Percentiles rank a stretch among this genome's conserved stretches.
Evolutionary conservation across 75 land plant genomes (phyloP).

Genomic region (Gnetum montanum): DNA sequence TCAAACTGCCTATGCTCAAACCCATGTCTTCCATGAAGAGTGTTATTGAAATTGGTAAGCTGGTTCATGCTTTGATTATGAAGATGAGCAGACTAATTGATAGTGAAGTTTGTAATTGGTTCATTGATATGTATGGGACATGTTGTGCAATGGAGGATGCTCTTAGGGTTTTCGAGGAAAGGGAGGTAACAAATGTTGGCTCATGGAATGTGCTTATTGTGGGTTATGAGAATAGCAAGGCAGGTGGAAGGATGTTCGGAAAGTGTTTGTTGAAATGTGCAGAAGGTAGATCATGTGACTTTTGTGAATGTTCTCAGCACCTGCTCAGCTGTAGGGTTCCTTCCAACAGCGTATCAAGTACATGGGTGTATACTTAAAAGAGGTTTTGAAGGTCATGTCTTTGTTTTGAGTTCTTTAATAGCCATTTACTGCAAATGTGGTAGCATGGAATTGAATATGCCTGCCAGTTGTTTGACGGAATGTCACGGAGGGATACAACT

Average conservation of each 20-base stretch:
- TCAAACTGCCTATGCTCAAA: background rate
- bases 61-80: slow-evolving; percentile 4
- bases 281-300: slow-evolving; percentile 30
- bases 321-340: slow-evolving; percentile 29
- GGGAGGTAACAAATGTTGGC: slow-evolving; percentile 31
- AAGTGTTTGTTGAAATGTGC: slow-evolving; percentile 27
- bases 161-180: slow-evolving; percentile 24
- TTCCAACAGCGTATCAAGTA: slow-evolving; percentile 26
- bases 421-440: slow-evolving; percentile 58
- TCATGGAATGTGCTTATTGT: slow-evolving; percentile 54
- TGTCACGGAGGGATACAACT: slow-evolving; percentile 13
- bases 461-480: slow-evolving; percentile 13
- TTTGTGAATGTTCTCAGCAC: slow-evolving; percentile 43
- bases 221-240: slow-evolving; percentile 22
- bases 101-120: slow-evolving; percentile 1
- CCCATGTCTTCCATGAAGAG: background rate
- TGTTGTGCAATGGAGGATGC: slow-evolving; percentile 15
- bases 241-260: slow-evolving; percentile 17
- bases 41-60: background rate
- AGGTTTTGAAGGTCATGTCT: slow-evolving; percentile 17
- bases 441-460: slow-evolving; percentile 26
- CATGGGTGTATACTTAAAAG: slow-evolving; percentile 36
- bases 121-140: slow-evolving; percentile 7
- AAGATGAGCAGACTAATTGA: slow-evolving; percentile 4
- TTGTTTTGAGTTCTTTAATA: slow-evolving; percentile 39